phyloP scores from a whole-genome alignment of 306 rosid genomes.

The cucumber (Cucumis sativus) region Cucumber_9930_V3 NC_026655.2:7161001-7161500 shows the following conservation, averaged over 20 bases:
- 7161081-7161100: no score
- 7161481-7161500: not conserved
- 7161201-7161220: conserved; percentile 29
- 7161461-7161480: not conserved
- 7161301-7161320: conserved; percentile 21
- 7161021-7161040: no score
- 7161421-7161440: not conserved
- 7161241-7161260: conserved; percentile 48
- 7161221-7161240: conserved; percentile 44
- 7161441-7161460: not conserved
- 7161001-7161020: no score
- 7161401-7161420: conserved; percentile 28
- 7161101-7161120: no score
- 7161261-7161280: conserved; percentile 50
- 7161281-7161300: conserved; percentile 36
- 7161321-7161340: conserved; percentile 35
- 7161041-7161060: no score
- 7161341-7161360: conserved; percentile 34
- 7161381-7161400: conserved; percentile 21
- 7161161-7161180: conserved; percentile 23
- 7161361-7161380: conserved; percentile 13
- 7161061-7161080: no score
- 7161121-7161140: no score
- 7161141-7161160: not conserved
- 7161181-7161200: conserved; percentile 22